Base-by-base conservation (phyloP, 805 yeast species). In the Tetrapisispora arboricola region DNA sequence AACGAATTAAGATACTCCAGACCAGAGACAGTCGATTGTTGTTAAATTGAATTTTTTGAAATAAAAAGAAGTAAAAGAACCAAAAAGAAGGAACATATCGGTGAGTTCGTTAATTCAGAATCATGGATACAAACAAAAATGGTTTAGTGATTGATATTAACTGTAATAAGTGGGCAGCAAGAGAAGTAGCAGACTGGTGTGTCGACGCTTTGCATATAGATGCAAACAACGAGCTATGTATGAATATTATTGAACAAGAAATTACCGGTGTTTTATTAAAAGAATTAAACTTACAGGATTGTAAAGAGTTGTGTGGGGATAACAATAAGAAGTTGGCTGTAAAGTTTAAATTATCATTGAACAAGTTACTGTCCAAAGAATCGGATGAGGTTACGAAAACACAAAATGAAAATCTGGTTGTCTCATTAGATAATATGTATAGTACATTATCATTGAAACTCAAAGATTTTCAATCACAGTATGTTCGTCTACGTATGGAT, bases 231-330 rank as follows among this genome's bases (percentile, higher is more conserved):
- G 34, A 39, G n/a, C 34, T 50, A 33, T 46, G 39, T 9, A 37
- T 38, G 11, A 53, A 41, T 30, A 32, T 53, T 15, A 41, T 32
- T 13, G 49, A 44, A 26, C 54, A 56, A 44, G 51, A 42, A 26
- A 58, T 58, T 21, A 51, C 44, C 36, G 95, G 95, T 1, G 74
- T 81, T 24, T 69, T 83, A 4, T 63, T 90, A 39, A 77, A 84
- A 2, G 78, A 75, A 45, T 65, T 88, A 38, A 75, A 76, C 25
- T 74, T 83, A 11, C 75, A 72, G 8, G 92, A 86, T 54, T 72
- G 88, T 33, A 66, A 69, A 45, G 95, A 87, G 40, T 63, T 90
- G 53, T 94, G 88, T 2, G 70, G 83, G 1, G 41, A 45, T 6
- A 42, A 45, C 6, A 64, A 67, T 26, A 55, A 82, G 25, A 70